Evolutionary conservation across 352 stramenopile genomes (phyloP).

Genomic region (Lagenidium sp.): DNA sequence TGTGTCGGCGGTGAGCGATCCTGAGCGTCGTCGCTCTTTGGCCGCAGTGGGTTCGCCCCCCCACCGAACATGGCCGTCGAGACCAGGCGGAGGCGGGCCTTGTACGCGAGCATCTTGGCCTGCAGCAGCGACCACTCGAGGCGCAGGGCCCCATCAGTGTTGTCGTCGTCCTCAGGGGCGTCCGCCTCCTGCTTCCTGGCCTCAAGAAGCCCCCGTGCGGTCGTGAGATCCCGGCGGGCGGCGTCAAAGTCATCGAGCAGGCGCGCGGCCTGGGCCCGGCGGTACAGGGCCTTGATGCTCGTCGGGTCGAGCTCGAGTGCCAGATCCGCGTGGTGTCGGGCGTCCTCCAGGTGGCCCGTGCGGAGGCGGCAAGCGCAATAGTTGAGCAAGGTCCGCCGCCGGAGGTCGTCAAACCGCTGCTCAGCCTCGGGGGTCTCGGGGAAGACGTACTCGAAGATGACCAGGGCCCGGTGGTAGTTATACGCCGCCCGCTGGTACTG

Average conservation of each 20-base stretch:
- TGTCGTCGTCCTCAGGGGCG: background rate
- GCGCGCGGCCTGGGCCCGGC: slow-evolving; percentile 51
- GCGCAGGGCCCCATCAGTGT: slow-evolving; percentile 23
- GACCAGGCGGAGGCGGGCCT: slow-evolving; percentile 46
- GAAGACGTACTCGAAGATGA: slow-evolving; percentile 87
- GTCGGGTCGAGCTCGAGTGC: slow-evolving; percentile 41
- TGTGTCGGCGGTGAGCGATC: background rate
- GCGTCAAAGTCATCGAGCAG: slow-evolving; percentile 63
- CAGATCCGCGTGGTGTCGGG: slow-evolving; percentile 49
- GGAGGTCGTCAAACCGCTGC: slow-evolving; percentile 30
- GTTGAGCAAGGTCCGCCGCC: slow-evolving; percentile 61
- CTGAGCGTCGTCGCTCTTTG: background rate
- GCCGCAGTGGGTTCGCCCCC: too few relatives aligned
- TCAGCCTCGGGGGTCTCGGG: slow-evolving; percentile 53
- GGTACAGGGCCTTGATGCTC: slow-evolving; percentile 63
- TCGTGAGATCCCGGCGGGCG: slow-evolving; percentile 33
- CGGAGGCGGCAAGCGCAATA: slow-evolving; percentile 67
- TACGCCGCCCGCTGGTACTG: slow-evolving; percentile 76
- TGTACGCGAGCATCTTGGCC: slow-evolving; percentile 69
- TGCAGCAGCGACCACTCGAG: slow-evolving; percentile 54
- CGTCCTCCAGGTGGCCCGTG: slow-evolving; percentile 62
- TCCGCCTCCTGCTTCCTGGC: background rate
- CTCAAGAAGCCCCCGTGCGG: slow-evolving; percentile 18
- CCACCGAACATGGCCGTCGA: slow-evolving; percentile 67
- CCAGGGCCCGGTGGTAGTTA: slow-evolving; percentile 74